Evolutionary conservation across 345 rosid genomes (phyloP).

Genomic region (Moricandia moricandioides): DNA sequence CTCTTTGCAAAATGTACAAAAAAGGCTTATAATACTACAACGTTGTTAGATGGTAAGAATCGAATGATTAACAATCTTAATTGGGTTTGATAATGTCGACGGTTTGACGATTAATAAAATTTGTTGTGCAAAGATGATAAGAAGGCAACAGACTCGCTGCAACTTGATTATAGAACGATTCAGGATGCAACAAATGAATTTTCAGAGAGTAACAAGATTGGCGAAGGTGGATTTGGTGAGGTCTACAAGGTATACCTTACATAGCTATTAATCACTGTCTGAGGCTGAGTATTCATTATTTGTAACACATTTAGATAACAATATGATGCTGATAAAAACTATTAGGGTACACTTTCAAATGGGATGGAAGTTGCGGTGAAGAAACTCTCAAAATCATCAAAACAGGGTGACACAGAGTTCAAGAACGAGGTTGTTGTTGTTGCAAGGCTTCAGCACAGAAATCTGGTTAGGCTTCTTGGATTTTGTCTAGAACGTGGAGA

Average conservation of each 20-base stretch:
- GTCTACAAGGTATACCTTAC: slow-evolving; percentile 51
- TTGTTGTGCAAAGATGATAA: no score
- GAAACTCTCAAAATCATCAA: slow-evolving; percentile 25
- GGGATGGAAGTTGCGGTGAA: slow-evolving; percentile 30
- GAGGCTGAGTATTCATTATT: background rate
- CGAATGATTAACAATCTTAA: no score
- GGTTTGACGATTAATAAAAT: no score
- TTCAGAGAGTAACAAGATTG: slow-evolving; percentile 43
- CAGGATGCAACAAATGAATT: slow-evolving; percentile 32
- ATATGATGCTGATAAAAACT: background rate
- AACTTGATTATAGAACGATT: slow-evolving; percentile 43
- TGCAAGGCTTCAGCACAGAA: slow-evolving; percentile 30
- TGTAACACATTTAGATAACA: background rate
- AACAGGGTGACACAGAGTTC: slow-evolving; percentile 26
- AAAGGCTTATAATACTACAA: no score
- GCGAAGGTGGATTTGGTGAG: slow-evolving; percentile 66
- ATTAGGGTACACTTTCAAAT: slow-evolving; percentile 16
- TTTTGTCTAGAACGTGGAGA: slow-evolving; percentile 23
- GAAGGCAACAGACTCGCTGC: slow-evolving; percentile 39
- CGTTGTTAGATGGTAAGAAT: no score
- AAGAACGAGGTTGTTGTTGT: slow-evolving; percentile 35
- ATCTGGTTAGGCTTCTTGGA: slow-evolving; percentile 25
- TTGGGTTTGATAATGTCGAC: no score
- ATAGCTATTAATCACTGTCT: background rate
- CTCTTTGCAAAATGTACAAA: no score